Base-by-base conservation (phyloP, 2,329 filamentous ascomycete species). In the Fonsecaea pedrosoi region DNA sequence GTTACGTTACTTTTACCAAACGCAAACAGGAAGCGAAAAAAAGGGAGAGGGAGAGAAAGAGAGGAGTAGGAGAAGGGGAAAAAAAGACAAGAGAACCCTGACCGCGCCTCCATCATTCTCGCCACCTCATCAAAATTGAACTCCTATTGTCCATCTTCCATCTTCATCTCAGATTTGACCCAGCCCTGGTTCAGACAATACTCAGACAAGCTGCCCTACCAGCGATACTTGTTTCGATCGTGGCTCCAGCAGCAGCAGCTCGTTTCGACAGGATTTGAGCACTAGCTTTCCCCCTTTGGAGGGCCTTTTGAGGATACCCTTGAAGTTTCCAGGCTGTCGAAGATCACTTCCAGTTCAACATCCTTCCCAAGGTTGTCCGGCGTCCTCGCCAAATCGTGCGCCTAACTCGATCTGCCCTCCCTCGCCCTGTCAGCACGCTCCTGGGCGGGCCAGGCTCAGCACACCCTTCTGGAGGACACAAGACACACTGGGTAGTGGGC, bases 391-490 rank as follows among this genome's bases (percentile, higher is more conserved):
- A 69, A 69, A 62, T 50, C 40, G 40, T 30, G 30, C 58, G 64
- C 60, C 64, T 67, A 69, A 69, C 60, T 65, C 57, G 57, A 69
- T 67, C 66, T 54, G 63, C 62, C 45, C 9, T 35, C 45, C 18
- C 37, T 32, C 56, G 57, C 66, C 66, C 56, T 55, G 66, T 68
- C 63, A 68, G 62, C 66, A 66, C 38, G 32, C 67, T 69, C 67
- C 67, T 69, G 67, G 67, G 25, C 60, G 37, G 53, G 53, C 60
- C 60, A 54, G 30, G 59, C 34, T 40, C 18, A 54, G 13, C 38
- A 60, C 57, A 34, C 50, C 18, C 45, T 54, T 35, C 4, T 5
- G 53, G 45, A 50, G 18, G 45, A 50, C 45, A 50, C 18, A 50
- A 25, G 45, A 50, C 45, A 55, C 53, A 15, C 53, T n/a, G 13